A percentile compares a stretch with the other conserved stretches of the same genome.
Evolutionary conservation across 768 basidiomycete genomes (phyloP).

Genomic region (Amanita phalloides): DNA sequence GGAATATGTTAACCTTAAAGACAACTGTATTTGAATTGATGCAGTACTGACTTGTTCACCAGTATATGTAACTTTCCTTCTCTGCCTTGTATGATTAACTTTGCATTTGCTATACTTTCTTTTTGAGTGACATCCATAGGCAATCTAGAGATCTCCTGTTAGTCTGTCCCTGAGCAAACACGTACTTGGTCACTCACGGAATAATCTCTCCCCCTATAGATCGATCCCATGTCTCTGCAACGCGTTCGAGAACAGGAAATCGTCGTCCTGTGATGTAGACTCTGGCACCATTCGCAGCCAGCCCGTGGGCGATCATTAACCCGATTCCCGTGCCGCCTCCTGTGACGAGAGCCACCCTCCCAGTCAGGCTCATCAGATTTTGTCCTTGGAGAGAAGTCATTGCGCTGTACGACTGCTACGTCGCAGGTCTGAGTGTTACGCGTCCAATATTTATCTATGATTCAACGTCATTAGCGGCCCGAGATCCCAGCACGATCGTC

Average conservation of each 20-base stretch:
- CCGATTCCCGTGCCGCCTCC: slow-evolving; percentile 46
- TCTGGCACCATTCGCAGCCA: slow-evolving; percentile 69
- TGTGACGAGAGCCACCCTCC: slow-evolving; percentile 45
- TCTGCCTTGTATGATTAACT: slow-evolving; percentile 39
- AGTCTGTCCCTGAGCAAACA: not conserved
- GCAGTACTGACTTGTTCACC: slow-evolving; percentile 60
- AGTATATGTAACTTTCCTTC: slow-evolving; percentile 71
- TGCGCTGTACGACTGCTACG: not conserved
- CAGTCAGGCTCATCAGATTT: slow-evolving; percentile 39
- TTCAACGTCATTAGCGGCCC: not conserved
- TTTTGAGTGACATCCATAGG: slow-evolving; percentile 67
- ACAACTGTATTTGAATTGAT: not conserved
- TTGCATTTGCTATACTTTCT: slow-evolving; percentile 48
- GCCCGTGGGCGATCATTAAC: slow-evolving; percentile 58
- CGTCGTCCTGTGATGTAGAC: slow-evolving; percentile 75
- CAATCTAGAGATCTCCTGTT: slow-evolving; percentile 15
- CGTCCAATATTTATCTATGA: not conserved
- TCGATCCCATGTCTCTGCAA: slow-evolving; percentile 35
- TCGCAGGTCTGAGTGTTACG: not conserved
- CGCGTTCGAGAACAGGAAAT: slow-evolving; percentile 49
- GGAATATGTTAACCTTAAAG: not conserved
- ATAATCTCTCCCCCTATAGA: slow-evolving; percentile 41
- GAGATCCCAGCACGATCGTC: not conserved
- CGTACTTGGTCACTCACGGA: slow-evolving; percentile 31
- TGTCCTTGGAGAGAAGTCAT: slow-evolving; percentile 14